Conservation (phyloP, 106 monocot species). For the Platanthera guangdongensis region DNA sequence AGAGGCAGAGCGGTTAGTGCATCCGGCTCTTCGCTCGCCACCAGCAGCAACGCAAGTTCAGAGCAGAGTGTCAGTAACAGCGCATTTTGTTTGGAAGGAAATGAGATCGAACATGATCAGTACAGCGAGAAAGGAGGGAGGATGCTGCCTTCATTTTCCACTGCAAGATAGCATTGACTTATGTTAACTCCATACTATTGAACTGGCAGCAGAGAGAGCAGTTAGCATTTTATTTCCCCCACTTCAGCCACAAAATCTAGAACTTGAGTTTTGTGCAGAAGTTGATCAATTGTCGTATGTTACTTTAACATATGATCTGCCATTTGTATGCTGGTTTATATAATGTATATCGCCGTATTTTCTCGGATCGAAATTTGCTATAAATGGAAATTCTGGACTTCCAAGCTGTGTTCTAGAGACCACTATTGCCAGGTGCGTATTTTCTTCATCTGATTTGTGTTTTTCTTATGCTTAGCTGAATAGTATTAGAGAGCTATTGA, state of each 20-base stretch:
- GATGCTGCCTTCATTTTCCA: slow-evolving; percentile 1
- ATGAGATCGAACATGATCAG: slow-evolving; percentile 39
- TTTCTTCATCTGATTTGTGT: not conserved
- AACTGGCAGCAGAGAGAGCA: slow-evolving; percentile 3
- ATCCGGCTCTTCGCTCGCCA: slow-evolving; percentile 63
- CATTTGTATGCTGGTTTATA: not conserved
- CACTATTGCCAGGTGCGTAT: not conserved
- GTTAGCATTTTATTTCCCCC: not conserved
- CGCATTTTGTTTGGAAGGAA: slow-evolving; percentile 23
- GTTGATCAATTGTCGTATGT: not conserved
- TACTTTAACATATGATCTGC: not conserved
- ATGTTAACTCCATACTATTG: not conserved
- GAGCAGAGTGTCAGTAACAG: slow-evolving; percentile 53
- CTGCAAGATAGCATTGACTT: not conserved
- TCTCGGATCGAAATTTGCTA: not conserved
- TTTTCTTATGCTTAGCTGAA: not conserved
- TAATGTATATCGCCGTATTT: not conserved
- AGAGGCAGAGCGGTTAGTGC: slow-evolving; percentile 35
- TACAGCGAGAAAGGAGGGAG: slow-evolving; percentile 25
- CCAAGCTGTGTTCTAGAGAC: not conserved
- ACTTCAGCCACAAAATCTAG: not conserved
- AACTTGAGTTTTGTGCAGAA: not conserved
- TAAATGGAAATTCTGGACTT: not conserved
- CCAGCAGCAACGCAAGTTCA: slow-evolving; percentile 75
- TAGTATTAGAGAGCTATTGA: not conserved